Percentiles rank a stretch among this genome's conserved stretches.
phyloP scores from a whole-genome alignment of 1,139 yeast genomes.

The Debaryomyces coudertii region DNA sequence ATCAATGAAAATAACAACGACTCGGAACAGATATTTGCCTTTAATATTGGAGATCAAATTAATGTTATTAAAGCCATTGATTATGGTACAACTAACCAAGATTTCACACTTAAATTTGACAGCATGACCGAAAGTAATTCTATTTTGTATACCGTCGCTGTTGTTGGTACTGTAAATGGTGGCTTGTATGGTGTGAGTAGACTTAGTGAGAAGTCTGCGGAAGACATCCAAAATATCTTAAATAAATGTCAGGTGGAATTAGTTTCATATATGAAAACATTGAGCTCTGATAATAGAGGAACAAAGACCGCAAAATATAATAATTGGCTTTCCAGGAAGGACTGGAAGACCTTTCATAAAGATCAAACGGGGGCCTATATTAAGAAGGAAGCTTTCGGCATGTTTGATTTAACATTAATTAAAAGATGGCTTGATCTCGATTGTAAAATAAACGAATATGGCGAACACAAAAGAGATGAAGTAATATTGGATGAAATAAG shows the following conservation, averaged over 20 bases:
- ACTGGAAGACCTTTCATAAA: constrained; percentile 8
- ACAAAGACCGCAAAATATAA: not conserved
- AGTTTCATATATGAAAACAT: constrained; percentile 12
- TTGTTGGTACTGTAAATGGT: constrained; percentile 43
- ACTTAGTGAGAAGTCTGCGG: constrained; percentile 26
- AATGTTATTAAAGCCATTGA: constrained; percentile 24
- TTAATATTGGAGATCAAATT: constrained; percentile 38
- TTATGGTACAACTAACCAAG: not conserved
- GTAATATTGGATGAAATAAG: constrained; percentile 12
- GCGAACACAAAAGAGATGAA: constrained; percentile 1
- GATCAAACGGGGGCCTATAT: constrained; percentile 5
- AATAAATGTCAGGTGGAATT: constrained; percentile 22
- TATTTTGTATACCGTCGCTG: constrained; percentile 16
- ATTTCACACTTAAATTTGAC: constrained; percentile 4
- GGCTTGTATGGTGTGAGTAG: constrained; percentile 29
- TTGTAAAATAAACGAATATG: not conserved
- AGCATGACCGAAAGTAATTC: not conserved
- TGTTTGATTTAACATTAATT: constrained; percentile 22
- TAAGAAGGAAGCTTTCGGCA: constrained; percentile 15
- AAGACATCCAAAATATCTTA: constrained; percentile 16
- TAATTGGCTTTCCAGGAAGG: constrained; percentile 3
- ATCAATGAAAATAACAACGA: constrained; percentile 4
- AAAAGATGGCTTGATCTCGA: constrained; percentile 20
- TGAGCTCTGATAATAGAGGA: not conserved
- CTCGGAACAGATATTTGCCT: constrained; percentile 18